phyloP scores from a whole-genome alignment of 129 eudicot species.

The Daucus carota region DH1_v3.0 NC_030381.2:25105001-25105500 shows the following conservation, averaged over 20 bases:
- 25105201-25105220: too few species aligned
- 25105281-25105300: background rate
- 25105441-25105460: background rate
- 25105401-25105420: background rate
- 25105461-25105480: background rate
- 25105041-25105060: background rate
- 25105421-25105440: background rate
- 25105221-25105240: background rate
- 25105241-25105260: background rate
- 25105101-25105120: background rate
- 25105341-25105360: too few species aligned
- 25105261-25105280: background rate
- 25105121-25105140: background rate
- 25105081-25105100: background rate
- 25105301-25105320: background rate
- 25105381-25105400: background rate
- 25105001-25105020: too few species aligned
- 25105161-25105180: constrained; percentile 15
- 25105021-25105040: too few species aligned
- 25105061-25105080: background rate
- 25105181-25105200: background rate
- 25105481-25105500: background rate
- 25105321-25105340: background rate
- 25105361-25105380: too few species aligned
- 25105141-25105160: background rate